These are phyloP conservation scores for Triticum dicoccoides DNA, from an alignment of 176 grass and related monocot genomes.

Conservation along the genomic window DNA sequence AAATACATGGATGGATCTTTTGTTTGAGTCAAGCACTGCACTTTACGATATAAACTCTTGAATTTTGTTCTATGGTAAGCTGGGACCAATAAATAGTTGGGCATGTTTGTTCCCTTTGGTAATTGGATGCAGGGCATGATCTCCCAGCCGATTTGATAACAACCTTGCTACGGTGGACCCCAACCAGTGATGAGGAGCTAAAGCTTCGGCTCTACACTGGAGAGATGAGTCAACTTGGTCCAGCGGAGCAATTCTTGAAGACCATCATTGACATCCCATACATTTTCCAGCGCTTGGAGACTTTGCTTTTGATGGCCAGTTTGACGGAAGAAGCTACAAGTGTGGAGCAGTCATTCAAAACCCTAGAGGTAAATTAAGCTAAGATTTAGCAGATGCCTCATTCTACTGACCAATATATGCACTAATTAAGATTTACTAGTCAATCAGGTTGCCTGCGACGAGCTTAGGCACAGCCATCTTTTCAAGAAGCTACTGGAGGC, in stretches of 20 bases:
- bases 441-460: conserved; percentile 58
- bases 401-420: neutral
- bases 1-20: neutral
- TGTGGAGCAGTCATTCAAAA: conserved; percentile 55
- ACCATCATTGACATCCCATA: conserved; percentile 70
- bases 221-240: conserved; percentile 50
- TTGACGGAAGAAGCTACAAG: conserved; percentile 62
- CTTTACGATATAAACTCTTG: conserved; percentile 3
- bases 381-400: neutral
- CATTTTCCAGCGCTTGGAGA: conserved; percentile 71
- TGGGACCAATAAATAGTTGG: neutral
- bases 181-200: conserved; percentile 73
- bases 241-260: conserved; percentile 67
- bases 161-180: conserved; percentile 72
- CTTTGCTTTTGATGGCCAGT: conserved; percentile 58
- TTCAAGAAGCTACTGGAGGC: conserved; percentile 92
- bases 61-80: neutral
- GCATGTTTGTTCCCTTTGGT: neutral
- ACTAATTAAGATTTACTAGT: conserved; percentile 9
- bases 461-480: conserved; percentile 57
- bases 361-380: conserved; percentile 58
- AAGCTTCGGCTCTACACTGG: conserved; percentile 62
- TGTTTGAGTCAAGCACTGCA: neutral
- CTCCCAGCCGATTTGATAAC: conserved; percentile 69
- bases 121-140: conserved; percentile 46